Evolutionary conservation across 768 basidiomycete genomes (phyloP).

Genomic region (Mycena leptocephala): DNA sequence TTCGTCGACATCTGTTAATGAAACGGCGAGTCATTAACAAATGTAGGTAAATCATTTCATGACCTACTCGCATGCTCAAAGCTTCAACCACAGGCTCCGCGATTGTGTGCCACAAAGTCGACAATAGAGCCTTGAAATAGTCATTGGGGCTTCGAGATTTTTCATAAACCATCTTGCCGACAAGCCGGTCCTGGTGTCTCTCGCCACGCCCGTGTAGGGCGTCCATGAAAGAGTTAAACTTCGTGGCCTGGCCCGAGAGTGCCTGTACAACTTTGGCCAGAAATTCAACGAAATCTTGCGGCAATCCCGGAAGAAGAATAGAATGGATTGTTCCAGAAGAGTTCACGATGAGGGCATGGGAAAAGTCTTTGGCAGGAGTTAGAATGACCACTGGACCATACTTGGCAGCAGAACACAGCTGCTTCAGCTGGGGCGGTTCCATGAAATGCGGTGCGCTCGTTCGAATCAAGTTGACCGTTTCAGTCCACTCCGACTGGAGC

Average conservation of each 20-base stretch:
- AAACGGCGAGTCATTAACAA: background rate
- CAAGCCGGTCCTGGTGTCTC: too few relatives aligned
- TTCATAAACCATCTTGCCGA: too few relatives aligned
- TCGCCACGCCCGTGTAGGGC: background rate
- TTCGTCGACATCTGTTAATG: conserved; percentile 10
- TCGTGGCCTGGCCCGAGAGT: background rate
- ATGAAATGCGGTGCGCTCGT: background rate
- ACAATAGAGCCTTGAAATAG: too few relatives aligned
- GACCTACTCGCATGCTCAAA: too few relatives aligned
- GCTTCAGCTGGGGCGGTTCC: too few relatives aligned
- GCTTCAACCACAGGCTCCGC: too few relatives aligned
- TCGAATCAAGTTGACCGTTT: background rate
- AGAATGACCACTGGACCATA: background rate
- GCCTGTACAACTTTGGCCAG: background rate
- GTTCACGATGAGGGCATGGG: background rate
- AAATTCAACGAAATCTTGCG: background rate
- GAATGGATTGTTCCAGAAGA: background rate
- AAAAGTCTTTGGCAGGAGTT: background rate
- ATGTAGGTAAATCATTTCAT: too few relatives aligned
- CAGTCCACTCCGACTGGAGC: background rate
- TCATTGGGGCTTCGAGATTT: too few relatives aligned
- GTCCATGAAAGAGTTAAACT: background rate
- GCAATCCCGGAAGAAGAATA: background rate
- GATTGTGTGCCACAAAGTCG: too few relatives aligned
- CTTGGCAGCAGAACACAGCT: too few relatives aligned